These are phyloP conservation scores for Citrus reticulata DNA, from an alignment of 345 rosid genomes.

Conservation along the genomic window DNA sequence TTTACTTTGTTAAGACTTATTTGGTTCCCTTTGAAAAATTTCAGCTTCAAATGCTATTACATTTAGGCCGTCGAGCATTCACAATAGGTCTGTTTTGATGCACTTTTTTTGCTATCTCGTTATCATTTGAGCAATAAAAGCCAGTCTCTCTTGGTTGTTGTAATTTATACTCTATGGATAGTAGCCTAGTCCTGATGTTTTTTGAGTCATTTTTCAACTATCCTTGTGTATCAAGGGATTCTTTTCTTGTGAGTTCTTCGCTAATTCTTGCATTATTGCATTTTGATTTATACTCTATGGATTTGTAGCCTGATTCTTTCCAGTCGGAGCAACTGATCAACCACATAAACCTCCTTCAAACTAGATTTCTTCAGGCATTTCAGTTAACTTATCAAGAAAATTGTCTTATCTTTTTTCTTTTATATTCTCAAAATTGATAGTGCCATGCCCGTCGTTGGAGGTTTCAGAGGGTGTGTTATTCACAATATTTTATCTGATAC, in stretches of 20 bases:
- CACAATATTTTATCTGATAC: background rate
- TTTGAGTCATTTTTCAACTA: background rate
- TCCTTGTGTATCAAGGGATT: background rate
- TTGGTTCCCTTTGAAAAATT: no score
- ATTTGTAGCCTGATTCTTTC: background rate
- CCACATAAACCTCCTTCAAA: background rate
- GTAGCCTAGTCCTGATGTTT: background rate
- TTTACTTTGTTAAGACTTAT: no score
- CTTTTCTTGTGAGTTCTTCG: background rate
- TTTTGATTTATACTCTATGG: no score
- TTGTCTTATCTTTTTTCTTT: background rate
- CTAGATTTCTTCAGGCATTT: background rate
- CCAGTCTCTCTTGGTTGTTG: no score
- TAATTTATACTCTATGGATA: background rate
- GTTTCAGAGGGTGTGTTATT: background rate
- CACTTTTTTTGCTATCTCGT: no score
- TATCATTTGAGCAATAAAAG: no score
- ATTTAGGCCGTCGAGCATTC: no score
- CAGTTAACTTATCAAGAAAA: background rate
- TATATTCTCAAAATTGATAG: background rate
- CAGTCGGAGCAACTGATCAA: background rate
- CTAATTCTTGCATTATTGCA: background rate
- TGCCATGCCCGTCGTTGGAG: background rate
- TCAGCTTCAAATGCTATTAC: no score
- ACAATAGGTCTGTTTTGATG: no score